phyloP scores from a whole-genome alignment of 768 basidiomycete genomes.

The Suillus weaverae region DNA sequence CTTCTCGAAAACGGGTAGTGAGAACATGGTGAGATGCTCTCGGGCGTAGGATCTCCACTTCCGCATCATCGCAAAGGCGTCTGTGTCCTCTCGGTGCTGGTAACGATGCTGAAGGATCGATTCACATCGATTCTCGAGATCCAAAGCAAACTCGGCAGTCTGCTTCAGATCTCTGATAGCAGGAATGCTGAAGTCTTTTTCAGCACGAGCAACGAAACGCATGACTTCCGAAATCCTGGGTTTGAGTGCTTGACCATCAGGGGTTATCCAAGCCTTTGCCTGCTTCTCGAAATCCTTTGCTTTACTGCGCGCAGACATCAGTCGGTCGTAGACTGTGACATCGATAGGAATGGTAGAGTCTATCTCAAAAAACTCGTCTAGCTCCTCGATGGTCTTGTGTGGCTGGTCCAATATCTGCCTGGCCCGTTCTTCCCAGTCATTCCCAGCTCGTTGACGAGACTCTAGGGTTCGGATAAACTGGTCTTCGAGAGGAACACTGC shows the following conservation, averaged over 20 bases:
- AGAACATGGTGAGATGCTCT: conserved; percentile 72
- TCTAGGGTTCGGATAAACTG: conserved; percentile 63
- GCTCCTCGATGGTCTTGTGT: conserved; percentile 71
- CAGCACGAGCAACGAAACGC: conserved; percentile 65
- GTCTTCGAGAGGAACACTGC: conserved; percentile 65
- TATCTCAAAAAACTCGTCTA: conserved; percentile 69
- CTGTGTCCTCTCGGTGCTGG: conserved; percentile 51
- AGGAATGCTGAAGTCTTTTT: conserved; percentile 75
- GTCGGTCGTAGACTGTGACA: conserved; percentile 58
- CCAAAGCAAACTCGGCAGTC: conserved; percentile 73
- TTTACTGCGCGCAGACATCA: conserved; percentile 63
- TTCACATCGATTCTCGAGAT: conserved; percentile 76
- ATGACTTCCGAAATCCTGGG: conserved; percentile 71
- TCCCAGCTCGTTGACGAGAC: conserved; percentile 63
- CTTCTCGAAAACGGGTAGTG: conserved; percentile 70
- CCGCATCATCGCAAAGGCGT: conserved; percentile 70
- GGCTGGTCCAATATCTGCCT: conserved; percentile 64
- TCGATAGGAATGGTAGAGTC: conserved; percentile 72
- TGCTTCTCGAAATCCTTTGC: conserved; percentile 81
- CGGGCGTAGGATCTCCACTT: conserved; percentile 75
- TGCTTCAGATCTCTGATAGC: conserved; percentile 65
- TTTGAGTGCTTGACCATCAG: conserved; percentile 52
- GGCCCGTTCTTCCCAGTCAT: conserved; percentile 76
- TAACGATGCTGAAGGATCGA: conserved; percentile 68
- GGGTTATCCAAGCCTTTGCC: conserved; percentile 67